These are phyloP conservation scores for Remersonia thermophila DNA, from an alignment of 2,329 filamentous ascomycete species.

Conservation along the genomic window DNA sequence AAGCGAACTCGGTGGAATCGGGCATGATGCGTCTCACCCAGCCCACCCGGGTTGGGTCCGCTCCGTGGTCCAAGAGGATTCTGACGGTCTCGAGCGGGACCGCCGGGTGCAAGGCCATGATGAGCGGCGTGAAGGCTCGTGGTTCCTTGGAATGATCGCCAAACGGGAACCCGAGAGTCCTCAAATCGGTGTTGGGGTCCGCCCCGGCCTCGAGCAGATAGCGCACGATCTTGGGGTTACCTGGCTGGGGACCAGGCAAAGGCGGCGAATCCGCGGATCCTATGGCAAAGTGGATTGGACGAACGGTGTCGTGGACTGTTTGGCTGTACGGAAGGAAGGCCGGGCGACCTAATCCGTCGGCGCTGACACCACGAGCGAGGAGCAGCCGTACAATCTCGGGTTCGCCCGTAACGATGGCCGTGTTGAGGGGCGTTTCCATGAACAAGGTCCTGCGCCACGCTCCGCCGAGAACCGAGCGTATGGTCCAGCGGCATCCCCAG, in stretches of 20 bases:
- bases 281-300: conserved; percentile 6
- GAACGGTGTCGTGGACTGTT: neutral
- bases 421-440: conserved; percentile 5
- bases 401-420: conserved; percentile 6
- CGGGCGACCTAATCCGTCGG: neutral
- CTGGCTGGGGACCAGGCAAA: neutral
- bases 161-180: neutral
- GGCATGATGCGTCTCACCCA: too few species aligned
- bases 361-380: conserved; percentile 3
- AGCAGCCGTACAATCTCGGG: conserved; percentile 5
- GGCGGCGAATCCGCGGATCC: too few species aligned
- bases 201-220: conserved; percentile 9
- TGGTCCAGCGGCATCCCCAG: conserved; percentile 2
- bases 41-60: too few species aligned
- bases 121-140: conserved; percentile 3
- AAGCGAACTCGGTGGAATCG: too few species aligned
- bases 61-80: conserved; percentile 8
- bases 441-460: too few species aligned
- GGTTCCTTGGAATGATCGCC: too few species aligned
- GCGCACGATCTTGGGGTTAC: conserved; percentile 4
- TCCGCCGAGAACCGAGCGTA: neutral
- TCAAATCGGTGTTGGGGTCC: conserved; percentile 9
- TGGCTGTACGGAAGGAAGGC: neutral
- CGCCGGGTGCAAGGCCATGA: conserved; percentile 7
- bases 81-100: conserved; percentile 10